Percentiles rank a stretch among this genome's conserved stretches.
phyloP scores from a whole-genome alignment of 371 early-diverging fungal genomes.

The Fennellomyces sp. region DNA sequence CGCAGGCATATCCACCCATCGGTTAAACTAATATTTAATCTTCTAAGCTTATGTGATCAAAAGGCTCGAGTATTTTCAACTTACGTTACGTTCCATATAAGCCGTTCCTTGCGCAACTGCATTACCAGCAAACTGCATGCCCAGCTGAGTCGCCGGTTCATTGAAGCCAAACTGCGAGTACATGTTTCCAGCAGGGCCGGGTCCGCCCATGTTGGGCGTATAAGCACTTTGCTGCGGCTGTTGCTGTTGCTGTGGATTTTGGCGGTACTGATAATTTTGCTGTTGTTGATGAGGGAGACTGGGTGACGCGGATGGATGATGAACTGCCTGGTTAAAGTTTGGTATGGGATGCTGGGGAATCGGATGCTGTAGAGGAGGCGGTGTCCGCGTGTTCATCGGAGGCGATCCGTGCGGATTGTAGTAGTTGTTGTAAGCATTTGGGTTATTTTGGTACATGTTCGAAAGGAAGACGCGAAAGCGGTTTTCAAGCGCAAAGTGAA shows the following conservation, averaged over 20 bases:
- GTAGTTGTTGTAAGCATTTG: conserved; percentile 8
- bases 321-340: conserved; percentile 54
- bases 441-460: neutral
- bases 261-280: conserved; percentile 34
- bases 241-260: conserved; percentile 35
- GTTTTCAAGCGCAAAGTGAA: neutral
- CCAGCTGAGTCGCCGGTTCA: conserved; percentile 91
- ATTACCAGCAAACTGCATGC: conserved; percentile 93
- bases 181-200: conserved; percentile 33
- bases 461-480: neutral
- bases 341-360: conserved; percentile 72
- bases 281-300: conserved; percentile 37
- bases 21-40: conserved; percentile 61
- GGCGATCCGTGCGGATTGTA: conserved; percentile 17
- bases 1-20: conserved; percentile 84
- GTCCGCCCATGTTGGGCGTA: conserved; percentile 37
- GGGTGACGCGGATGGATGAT: conserved; percentile 57
- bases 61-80: conserved; percentile 12
- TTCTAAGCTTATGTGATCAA: neutral
- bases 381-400: conserved; percentile 39
- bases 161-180: conserved; percentile 60
- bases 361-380: conserved; percentile 76
- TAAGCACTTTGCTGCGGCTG: conserved; percentile 29
- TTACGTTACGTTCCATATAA: conserved; percentile 92
- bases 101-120: conserved; percentile 89